A percentile compares a stretch with the other conserved stretches of the same genome.
Evolutionary conservation across 768 basidiomycete genomes (phyloP).

Genomic region (Calocera viscosa): DNA sequence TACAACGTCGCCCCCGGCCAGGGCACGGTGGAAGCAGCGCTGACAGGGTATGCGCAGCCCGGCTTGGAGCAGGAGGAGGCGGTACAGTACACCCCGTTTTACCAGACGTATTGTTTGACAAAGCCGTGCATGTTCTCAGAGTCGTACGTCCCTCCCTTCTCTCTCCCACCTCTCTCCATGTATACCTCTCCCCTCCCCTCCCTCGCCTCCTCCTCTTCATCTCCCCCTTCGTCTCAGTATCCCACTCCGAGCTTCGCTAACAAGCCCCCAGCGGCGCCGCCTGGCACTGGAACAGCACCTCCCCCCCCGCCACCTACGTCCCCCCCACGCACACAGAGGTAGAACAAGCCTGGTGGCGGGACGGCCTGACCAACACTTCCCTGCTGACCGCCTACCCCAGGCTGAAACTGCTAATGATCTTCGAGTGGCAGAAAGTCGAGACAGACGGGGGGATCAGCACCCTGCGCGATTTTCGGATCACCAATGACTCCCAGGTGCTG

Average conservation of each 20-base stretch:
- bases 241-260: neutral
- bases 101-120: neutral
- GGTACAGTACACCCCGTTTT: neutral
- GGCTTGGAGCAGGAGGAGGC: neutral
- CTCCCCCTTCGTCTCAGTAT: neutral
- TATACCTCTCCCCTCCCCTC: no score
- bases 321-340: constrained; percentile 13
- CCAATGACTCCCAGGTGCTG: constrained; percentile 18
- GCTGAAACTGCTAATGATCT: constrained; percentile 23
- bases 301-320: neutral
- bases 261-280: neutral
- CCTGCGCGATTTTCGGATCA: constrained; percentile 16
- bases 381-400: constrained; percentile 19
- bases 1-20: neutral
- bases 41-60: neutral
- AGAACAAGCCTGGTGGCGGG: constrained; percentile 7
- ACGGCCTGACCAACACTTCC: constrained; percentile 18
- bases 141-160: neutral
- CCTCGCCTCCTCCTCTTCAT: no score
- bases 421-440: constrained; percentile 24
- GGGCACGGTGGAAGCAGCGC: neutral
- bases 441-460: constrained; percentile 10
- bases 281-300: neutral
- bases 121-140: constrained; percentile 1
- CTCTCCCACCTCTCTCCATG: no score